phyloP scores from a whole-genome alignment of 805 yeast species.

The Candida alai region DNA sequence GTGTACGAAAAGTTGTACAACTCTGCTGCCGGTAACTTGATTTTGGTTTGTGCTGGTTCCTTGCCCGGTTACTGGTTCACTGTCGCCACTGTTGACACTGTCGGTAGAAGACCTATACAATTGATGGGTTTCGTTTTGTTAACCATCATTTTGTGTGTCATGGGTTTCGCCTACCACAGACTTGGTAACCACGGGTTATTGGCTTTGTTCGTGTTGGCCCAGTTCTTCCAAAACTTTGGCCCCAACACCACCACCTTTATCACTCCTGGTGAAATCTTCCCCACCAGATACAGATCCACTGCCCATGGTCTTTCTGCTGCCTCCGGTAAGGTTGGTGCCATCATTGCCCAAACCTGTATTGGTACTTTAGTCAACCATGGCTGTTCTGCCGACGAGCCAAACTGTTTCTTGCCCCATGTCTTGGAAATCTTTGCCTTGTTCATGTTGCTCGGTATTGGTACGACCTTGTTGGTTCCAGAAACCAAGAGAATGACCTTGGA shows the following conservation, averaged over 20 bases:
- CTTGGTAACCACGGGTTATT: slow-evolving; percentile 67
- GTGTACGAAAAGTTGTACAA: slow-evolving; percentile 70
- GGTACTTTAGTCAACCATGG: slow-evolving; percentile 81
- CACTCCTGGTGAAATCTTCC: slow-evolving; percentile 89
- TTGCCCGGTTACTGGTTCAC: slow-evolving; percentile 92
- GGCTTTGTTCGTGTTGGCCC: slow-evolving; percentile 74
- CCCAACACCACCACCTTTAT: slow-evolving; percentile 91
- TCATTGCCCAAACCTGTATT: slow-evolving; percentile 81
- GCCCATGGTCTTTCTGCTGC: slow-evolving; percentile 97
- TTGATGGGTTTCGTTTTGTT: slow-evolving; percentile 68
- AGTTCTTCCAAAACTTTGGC: slow-evolving; percentile 89
- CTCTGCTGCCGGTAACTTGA: slow-evolving; percentile 87
- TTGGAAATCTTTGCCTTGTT: slow-evolving; percentile 92
- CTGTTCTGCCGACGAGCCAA: slow-evolving; percentile 56
- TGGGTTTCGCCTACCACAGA: slow-evolving; percentile 82
- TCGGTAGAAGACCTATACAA: slow-evolving; percentile 87
- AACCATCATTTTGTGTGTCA: slow-evolving; percentile 68
- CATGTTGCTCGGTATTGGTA: slow-evolving; percentile 75
- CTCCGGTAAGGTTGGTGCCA: slow-evolving; percentile 87
- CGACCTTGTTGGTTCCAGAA: slow-evolving; percentile 75
- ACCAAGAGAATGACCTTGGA: slow-evolving; percentile 90
- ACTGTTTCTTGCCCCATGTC: slow-evolving; percentile 87
- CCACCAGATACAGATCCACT: slow-evolving; percentile 92
- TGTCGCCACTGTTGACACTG: slow-evolving; percentile 70
- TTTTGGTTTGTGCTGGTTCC: slow-evolving; percentile 90